Evolutionary conservation across 306 rosid genomes (phyloP), one percentile per base, ranked within the genome.

Genomic region (Lagenaria siceraria): DNA sequence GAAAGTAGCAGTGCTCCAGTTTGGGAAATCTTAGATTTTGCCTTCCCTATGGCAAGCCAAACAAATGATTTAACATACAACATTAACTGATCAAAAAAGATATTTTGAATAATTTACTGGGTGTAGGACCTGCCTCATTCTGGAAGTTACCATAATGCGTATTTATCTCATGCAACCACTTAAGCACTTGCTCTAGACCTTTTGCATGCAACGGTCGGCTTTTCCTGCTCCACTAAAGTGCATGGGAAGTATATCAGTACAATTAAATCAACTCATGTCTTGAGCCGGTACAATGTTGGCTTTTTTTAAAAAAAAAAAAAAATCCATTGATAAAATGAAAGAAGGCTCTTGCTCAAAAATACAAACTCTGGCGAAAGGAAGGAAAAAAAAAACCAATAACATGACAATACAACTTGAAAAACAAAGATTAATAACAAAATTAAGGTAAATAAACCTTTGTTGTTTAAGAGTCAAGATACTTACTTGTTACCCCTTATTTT

Each of bases 181-280:
- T 89, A 77, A 90, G 90, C 76, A 94, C 91, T 87, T 89, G 91
- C 87, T 89, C 95, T 81, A 94, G 81, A 74, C 97, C 98, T 87
- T 87, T 87, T 76, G 87, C 91, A 86, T 90, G 96, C 79, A 94
- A 82, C 59, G 86, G 80, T 48, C 92, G 87, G 76, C 98, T 92
- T 88, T 89, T 94, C 74, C 80, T 84, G 91, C 91, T 94, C 97
- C 97, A 94, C 98, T 91, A 80, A 75, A 80, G 79, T 79, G 65
- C 46, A 79, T 58, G 48, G 52, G 79, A 77, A 71, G 77, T 75
- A 73, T 48, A 85, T 77, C 36, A 60, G 62, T 31, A 63, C 51
- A 72, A 27, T 66, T 81, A 36, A 38, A 78, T 68, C 52, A 31
- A 66, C 53, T 27, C 22, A 42, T 18, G 19, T 49, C 58, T 18